Evolutionary conservation across 495 filamentous ascomycete species (phyloP).

Genomic region (Alectoria sarmentosa): DNA sequence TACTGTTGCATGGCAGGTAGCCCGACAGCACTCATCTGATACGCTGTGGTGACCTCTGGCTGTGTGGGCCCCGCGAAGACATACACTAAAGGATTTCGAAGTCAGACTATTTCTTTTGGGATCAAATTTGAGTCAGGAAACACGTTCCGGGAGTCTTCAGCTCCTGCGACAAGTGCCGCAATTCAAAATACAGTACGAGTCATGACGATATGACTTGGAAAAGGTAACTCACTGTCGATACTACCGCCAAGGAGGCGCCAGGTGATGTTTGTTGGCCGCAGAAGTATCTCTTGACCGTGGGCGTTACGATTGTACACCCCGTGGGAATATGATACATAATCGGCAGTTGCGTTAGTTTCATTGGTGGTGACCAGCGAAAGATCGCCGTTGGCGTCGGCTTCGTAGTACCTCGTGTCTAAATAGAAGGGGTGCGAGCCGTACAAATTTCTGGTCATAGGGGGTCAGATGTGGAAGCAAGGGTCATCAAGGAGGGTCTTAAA

Average conservation of each 20-base stretch:
- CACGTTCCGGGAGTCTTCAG: no score
- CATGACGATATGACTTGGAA: no score
- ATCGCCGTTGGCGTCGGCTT: conserved; percentile 45
- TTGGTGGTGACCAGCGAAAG: conserved; percentile 48
- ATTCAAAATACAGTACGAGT: no score
- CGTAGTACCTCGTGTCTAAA: conserved; percentile 57
- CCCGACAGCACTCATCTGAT: conserved; percentile 48
- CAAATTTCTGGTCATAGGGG: conserved; percentile 37
- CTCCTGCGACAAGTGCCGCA: no score
- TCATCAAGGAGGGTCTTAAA: background rate
- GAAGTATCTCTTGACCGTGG: conserved; percentile 69
- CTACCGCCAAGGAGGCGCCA: conserved; percentile 65
- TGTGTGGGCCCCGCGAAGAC: conserved; percentile 55
- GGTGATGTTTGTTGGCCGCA: conserved; percentile 58
- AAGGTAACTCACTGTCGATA: no score
- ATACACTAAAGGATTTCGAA: no score
- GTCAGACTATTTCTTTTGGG: no score
- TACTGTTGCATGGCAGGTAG: conserved; percentile 59
- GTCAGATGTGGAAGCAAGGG: background rate
- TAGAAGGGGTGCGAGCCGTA: conserved; percentile 60
- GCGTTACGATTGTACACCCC: conserved; percentile 57
- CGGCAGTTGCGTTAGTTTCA: conserved; percentile 43
- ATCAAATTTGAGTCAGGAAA: no score
- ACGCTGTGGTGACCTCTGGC: conserved; percentile 49
- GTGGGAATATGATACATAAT: conserved; percentile 56